A percentile compares a stretch with the other conserved stretches of the same genome.
phyloP scores from a whole-genome alignment of 176 grass and related monocot genomes.

The Tuctoria greenei region DNA sequence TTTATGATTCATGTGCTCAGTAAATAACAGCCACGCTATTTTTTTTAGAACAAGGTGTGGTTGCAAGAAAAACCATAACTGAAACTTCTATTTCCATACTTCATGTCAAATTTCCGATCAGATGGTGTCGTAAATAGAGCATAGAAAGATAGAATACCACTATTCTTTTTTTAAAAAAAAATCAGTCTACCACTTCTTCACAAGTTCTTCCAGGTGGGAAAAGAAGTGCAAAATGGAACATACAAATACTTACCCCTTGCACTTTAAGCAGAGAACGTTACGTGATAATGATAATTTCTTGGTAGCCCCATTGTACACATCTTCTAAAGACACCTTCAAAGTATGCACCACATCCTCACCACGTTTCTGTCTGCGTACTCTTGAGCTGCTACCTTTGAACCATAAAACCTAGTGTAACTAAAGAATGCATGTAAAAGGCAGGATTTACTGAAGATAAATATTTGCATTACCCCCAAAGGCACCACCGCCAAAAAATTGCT shows the following conservation, averaged over 20 bases:
- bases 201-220: neutral
- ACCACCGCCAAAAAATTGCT: slow-evolving; percentile 68
- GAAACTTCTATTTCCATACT: neutral
- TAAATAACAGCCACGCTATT: neutral
- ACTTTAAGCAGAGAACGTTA: slow-evolving; percentile 69
- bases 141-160: neutral
- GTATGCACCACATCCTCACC: slow-evolving; percentile 65
- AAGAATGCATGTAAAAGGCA: neutral
- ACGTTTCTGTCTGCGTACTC: slow-evolving; percentile 56
- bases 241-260: slow-evolving; percentile 60
- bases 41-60: neutral
- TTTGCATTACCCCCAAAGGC: slow-evolving; percentile 52
- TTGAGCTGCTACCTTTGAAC: slow-evolving; percentile 59
- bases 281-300: slow-evolving; percentile 67
- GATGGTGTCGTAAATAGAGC: neutral
- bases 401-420: slow-evolving; percentile 17
- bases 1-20: neutral
- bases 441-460: neutral
- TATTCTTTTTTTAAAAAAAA: neutral
- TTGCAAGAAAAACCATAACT: neutral
- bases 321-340: slow-evolving; percentile 69
- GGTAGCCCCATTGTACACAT: slow-evolving; percentile 62
- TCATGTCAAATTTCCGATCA: neutral
- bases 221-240: neutral
- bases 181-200: neutral